Evolutionary conservation across 2,329 filamentous ascomycete species (phyloP).

Genomic region (Paraconiothyrium sp.): DNA sequence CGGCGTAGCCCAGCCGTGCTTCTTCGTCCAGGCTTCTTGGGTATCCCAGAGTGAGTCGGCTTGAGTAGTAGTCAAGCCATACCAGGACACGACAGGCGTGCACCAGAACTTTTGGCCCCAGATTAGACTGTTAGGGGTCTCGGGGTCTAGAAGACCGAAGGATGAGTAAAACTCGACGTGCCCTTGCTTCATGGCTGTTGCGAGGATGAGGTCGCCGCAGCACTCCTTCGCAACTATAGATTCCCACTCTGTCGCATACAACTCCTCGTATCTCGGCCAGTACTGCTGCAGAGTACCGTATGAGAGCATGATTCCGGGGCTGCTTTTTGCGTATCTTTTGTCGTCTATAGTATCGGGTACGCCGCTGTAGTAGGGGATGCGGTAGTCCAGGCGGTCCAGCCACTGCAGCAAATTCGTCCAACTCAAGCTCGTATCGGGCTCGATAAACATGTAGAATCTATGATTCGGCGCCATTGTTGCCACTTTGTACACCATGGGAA

Average conservation of each 20-base stretch:
- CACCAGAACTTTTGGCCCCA: constrained; percentile 56
- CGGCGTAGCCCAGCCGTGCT: constrained; percentile 44
- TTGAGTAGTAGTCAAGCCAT: constrained; percentile 36
- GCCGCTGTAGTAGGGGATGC: constrained; percentile 55
- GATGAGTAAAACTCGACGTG: constrained; percentile 49
- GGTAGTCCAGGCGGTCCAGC: constrained; percentile 49
- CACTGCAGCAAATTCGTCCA: constrained; percentile 53
- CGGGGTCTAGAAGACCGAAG: constrained; percentile 56
- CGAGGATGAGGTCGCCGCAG: constrained; percentile 51
- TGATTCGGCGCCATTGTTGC: constrained; percentile 44
- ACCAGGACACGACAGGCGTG: constrained; percentile 52
- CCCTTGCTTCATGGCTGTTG: constrained; percentile 45
- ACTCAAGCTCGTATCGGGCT: constrained; percentile 45
- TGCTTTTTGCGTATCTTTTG: constrained; percentile 53
- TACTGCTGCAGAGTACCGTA: constrained; percentile 50
- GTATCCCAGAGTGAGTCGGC: constrained; percentile 42
- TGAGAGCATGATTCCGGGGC: constrained; percentile 55
- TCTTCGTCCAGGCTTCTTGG: constrained; percentile 45
- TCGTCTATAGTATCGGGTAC: constrained; percentile 47
- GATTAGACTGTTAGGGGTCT: constrained; percentile 52
- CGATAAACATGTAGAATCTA: constrained; percentile 48
- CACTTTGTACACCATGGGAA: constrained; percentile 64
- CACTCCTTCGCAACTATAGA: constrained; percentile 41
- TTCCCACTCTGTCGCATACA: constrained; percentile 47
- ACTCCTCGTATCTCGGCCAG: constrained; percentile 42